phyloP scores from a whole-genome alignment of 2,329 filamentous ascomycete species.

The Mariannaea sp. region DNA sequence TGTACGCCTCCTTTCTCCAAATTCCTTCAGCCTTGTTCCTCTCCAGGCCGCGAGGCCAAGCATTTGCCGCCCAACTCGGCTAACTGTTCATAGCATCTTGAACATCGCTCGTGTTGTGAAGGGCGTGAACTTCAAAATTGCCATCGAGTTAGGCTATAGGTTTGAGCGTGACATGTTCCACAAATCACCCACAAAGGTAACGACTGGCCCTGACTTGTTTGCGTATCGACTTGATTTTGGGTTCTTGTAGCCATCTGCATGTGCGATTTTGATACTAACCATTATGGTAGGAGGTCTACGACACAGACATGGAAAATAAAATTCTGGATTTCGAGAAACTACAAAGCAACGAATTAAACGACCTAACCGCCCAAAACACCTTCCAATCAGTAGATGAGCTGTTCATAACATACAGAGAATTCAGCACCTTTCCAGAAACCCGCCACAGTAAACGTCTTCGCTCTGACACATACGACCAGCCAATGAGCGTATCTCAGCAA shows the following conservation, averaged over 20 bases:
- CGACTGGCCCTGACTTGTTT: neutral
- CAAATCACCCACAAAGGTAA: constrained; percentile 55
- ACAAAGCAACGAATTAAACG: constrained; percentile 53
- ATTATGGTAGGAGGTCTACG: constrained; percentile 52
- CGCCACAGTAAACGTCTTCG: no score
- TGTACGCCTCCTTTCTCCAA: constrained; percentile 44
- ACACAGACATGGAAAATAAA: constrained; percentile 52
- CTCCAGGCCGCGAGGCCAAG: no score
- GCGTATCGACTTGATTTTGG: neutral
- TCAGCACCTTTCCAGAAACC: no score
- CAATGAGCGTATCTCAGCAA: no score
- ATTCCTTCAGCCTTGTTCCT: neutral
- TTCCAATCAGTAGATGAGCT: no score
- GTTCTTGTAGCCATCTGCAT: neutral
- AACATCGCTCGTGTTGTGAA: constrained; percentile 55
- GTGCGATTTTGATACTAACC: constrained; percentile 27
- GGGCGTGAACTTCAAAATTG: constrained; percentile 47
- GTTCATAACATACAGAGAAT: no score
- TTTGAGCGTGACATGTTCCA: constrained; percentile 56
- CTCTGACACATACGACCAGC: no score
- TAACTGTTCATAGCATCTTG: constrained; percentile 49
- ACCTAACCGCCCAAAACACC: constrained; percentile 57
- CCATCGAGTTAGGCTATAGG: constrained; percentile 48
- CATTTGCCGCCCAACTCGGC: constrained; percentile 14
- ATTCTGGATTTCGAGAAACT: constrained; percentile 56